Base-by-base conservation (phyloP, 1,284 basidiomycete genomes). In the Ustilago crameri region DNA sequence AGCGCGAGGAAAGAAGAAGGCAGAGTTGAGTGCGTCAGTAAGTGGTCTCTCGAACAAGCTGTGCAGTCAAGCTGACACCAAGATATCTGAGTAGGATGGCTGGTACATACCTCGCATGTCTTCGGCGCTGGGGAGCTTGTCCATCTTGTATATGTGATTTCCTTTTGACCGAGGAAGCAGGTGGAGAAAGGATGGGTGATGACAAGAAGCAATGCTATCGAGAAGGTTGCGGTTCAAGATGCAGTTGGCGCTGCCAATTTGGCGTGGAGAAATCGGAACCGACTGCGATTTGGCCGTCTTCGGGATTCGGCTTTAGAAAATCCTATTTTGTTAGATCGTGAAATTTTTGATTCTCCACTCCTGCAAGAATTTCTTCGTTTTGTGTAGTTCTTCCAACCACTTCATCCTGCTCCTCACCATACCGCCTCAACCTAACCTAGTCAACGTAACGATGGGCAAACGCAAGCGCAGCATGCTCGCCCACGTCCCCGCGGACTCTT, bases 121-220 rank as follows among this genome's bases (percentile, higher is more conserved):
- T 59, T 76, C 74, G 26, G 63, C 54, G 46, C 53, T 64, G 18
- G 74, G 74, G 50, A 74, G 71, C 54, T 57, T 65, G 58, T 69
- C 53, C 70, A 73, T 75, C 30, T 54, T 75, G 51, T 4, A 15
- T 5, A 17, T 56, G 7, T 23, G 18, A 23, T 18, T 23, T n/a
- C 24, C 38, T 17, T 20, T 40, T 40, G 38, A 22, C 14, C 15
- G 38, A 9, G 3, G 23, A 23, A 9, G 18, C 12, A 10, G 20
- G 3, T 23, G 41, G n/a, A 18, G 14, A 17, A 22, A 2, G n/a
- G 14, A 22, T 27, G n/a, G 41, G 14, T 47, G 46, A 9, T 26
- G n/a, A 18, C 37, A 15, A 35, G 35, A 27, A 23, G 34, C 34
- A 38, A 26, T n/a, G n/a, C 22, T 15, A 9, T 23, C 18, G 22